A percentile compares a stretch with the other conserved stretches of the same genome.
Conservation (phyloP, 2,329 filamentous ascomycete species). For the Paecilomyces dactylethromorphus region DNA sequence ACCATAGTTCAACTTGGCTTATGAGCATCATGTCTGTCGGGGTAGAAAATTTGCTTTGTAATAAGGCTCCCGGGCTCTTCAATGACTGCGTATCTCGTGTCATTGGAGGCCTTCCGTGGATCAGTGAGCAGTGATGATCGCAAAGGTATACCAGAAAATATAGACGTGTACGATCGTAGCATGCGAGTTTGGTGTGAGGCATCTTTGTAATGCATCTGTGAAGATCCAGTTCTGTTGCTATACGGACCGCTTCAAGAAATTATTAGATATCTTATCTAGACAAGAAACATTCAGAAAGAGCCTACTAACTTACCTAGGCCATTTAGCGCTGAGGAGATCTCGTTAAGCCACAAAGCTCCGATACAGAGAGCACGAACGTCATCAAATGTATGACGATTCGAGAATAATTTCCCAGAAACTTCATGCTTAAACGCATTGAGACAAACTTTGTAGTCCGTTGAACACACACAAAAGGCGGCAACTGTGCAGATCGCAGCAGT, state of each 20-base stretch:
- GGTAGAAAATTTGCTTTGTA: constrained; percentile 22
- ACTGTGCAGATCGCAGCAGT: constrained; percentile 28
- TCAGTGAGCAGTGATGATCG: constrained; percentile 33
- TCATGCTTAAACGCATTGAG: constrained; percentile 7
- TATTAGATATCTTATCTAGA: constrained; percentile 9
- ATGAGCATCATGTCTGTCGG: constrained; percentile 8
- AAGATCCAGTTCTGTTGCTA: constrained; percentile 32
- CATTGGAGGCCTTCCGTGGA: constrained; percentile 31
- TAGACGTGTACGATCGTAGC: constrained; percentile 29
- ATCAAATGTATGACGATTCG: constrained; percentile 13
- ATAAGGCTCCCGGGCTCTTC: constrained; percentile 19
- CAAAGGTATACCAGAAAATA: constrained; percentile 35
- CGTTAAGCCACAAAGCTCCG: constrained; percentile 32
- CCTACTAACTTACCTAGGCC: constrained; percentile 9
- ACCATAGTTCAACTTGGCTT: constrained; percentile 12
- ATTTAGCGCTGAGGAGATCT: constrained; percentile 14
- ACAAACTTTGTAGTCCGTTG: constrained; percentile 3
- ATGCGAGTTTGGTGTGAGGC: constrained; percentile 20
- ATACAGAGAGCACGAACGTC: constrained; percentile 27
- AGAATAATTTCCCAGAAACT: constrained; percentile 8
- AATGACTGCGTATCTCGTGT: constrained; percentile 26
- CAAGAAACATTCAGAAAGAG: neutral
- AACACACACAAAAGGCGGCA: constrained; percentile 14
- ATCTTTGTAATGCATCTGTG: constrained; percentile 31
- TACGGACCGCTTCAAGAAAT: constrained; percentile 25